Base-by-base conservation (phyloP, 345 rosid species). In the Carallia pectinifolia region DNA sequence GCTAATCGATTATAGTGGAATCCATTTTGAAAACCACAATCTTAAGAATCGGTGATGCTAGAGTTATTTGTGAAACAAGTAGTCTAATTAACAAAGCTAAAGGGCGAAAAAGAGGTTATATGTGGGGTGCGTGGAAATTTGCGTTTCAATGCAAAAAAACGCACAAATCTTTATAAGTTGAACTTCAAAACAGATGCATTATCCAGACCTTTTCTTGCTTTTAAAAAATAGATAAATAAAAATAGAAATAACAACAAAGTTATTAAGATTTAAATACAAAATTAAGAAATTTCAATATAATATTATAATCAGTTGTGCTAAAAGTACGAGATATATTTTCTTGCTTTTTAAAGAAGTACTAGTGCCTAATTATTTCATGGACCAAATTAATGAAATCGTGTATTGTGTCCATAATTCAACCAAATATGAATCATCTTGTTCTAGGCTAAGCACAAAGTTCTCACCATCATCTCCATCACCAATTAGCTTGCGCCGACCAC, bases 1-100 rank as follows among this genome's bases (percentile, higher is more conserved):
- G 17, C 30, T 66, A 37, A 37, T 10, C 30, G 18, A 58, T 6
- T 48, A 30, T 64, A 59, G 65, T 68, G 64, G 64, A 68, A 59
- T 68, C 44, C 72, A 68, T 47, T 47, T 55, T 6, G 53, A 47
- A 30, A 47, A 16, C 55, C 34, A 47, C 52, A 47, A 29, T 9
- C 47, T 29, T 27, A 27, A 63, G 33, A 17, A 38, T 19, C 37
- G 23, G 62, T 58, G 71, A 59, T 58, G 37, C 2, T 44, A 8
- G 6, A 40, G 12, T 44, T 2, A 10, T 13, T 40, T 44, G 5
- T 0, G 29, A 13, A 47, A 15, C 67, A 64, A 64, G 23, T 10
- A 44, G 16, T 0, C 12, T 1, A 1, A 19, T 27, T 29, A 13
- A 31, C 65, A 23, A 19, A 39, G 52, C 19, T 37, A 37, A 18